phyloP scores from a whole-genome alignment of 1,284 basidiomycete genomes.

The Rhodotorula sp. region DNA sequence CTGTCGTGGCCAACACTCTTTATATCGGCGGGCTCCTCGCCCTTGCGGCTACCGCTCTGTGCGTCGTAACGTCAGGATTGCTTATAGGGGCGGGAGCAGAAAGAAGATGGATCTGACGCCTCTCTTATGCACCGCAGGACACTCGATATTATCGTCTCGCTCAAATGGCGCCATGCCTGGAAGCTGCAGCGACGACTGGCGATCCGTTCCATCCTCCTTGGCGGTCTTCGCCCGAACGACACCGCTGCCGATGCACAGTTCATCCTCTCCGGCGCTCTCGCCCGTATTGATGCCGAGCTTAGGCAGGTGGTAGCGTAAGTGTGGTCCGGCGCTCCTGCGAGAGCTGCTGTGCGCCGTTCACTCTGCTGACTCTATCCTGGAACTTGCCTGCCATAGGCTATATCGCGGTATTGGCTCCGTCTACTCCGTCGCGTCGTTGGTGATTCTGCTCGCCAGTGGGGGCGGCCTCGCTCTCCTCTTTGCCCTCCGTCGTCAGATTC shows the following conservation, averaged over 20 bases:
- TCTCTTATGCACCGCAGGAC: too few species aligned
- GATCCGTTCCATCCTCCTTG: conserved; percentile 1
- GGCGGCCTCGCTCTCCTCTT: conserved; percentile 16
- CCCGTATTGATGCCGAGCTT: conserved; percentile 7
- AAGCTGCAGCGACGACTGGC: neutral
- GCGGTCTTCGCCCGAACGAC: neutral
- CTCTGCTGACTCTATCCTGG: neutral
- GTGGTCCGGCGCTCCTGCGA: neutral
- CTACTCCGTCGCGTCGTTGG: conserved; percentile 5
- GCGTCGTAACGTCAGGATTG: too few species aligned
- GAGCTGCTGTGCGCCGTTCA: neutral
- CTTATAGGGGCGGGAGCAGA: too few species aligned
- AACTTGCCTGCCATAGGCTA: neutral
- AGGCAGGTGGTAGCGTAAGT: neutral
- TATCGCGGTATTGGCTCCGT: neutral
- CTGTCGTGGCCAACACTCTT: conserved; percentile 14
- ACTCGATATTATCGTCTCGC: conserved; percentile 5
- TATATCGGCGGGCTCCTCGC: conserved; percentile 18
- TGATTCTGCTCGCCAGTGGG: conserved; percentile 16
- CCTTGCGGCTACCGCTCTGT: conserved; percentile 7
- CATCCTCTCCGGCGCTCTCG: neutral
- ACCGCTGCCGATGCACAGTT: neutral
- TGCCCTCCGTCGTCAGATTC: conserved; percentile 18
- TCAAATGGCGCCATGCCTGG: conserved; percentile 2
- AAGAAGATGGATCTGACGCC: neutral